phyloP scores from a whole-genome alignment of 1,139 yeast genomes.

The Suhomyces yuchorum region DNA sequence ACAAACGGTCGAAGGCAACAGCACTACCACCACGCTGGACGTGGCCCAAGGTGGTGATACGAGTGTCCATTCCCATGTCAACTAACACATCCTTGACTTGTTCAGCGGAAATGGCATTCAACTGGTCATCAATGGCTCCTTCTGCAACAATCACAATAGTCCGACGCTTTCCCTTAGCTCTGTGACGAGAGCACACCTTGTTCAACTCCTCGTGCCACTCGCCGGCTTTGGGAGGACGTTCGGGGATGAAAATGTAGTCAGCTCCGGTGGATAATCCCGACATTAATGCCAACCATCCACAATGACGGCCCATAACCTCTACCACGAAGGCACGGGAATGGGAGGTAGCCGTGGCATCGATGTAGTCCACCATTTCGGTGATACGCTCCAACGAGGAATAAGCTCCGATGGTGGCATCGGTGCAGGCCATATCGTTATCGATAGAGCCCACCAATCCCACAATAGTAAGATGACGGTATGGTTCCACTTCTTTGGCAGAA shows the following conservation, averaged over 20 bases:
- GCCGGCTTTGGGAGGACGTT: slow-evolving; percentile 62
- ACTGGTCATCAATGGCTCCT: slow-evolving; percentile 72
- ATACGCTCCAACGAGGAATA: slow-evolving; percentile 76
- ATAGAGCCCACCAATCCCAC: slow-evolving; percentile 82
- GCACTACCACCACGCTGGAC: slow-evolving; percentile 89
- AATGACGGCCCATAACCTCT: slow-evolving; percentile 90
- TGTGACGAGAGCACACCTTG: slow-evolving; percentile 64
- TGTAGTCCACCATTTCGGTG: slow-evolving; percentile 76
- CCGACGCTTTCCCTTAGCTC: slow-evolving; percentile 72
- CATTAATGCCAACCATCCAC: slow-evolving; percentile 87
- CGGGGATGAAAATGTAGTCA: slow-evolving; percentile 79
- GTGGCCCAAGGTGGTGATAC: slow-evolving; percentile 79
- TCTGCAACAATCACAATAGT: slow-evolving; percentile 83
- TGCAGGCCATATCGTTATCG: slow-evolving; percentile 81
- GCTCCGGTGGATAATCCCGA: slow-evolving; percentile 84
- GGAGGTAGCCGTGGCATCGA: slow-evolving; percentile 82
- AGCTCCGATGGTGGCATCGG: slow-evolving; percentile 83
- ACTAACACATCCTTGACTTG: slow-evolving; percentile 72
- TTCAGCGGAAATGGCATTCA: slow-evolving; percentile 64
- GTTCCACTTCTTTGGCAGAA: slow-evolving; percentile 52
- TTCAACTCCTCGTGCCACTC: slow-evolving; percentile 68
- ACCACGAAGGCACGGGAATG: slow-evolving; percentile 83
- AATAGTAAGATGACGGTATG: slow-evolving; percentile 62
- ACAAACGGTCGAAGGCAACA: slow-evolving; percentile 72
- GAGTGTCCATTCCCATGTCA: slow-evolving; percentile 72